These are phyloP conservation scores for Ilex asprella DNA, from an alignment of 257 asterid species.

Conservation along the genomic window DNA sequence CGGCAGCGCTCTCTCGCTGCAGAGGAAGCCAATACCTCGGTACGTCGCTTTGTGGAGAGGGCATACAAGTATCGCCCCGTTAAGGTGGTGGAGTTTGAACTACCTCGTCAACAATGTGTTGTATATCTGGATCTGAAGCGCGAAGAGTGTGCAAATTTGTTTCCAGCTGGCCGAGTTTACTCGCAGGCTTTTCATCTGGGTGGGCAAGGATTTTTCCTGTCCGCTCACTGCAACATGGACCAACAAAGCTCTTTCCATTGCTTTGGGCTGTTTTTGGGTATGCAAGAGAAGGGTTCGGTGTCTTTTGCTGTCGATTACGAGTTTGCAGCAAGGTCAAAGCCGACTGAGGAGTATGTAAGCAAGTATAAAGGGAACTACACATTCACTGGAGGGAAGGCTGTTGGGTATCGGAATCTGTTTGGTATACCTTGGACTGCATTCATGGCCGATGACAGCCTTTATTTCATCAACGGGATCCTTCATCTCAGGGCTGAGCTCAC, in stretches of 20 bases:
- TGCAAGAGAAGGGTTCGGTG: constrained; percentile 9
- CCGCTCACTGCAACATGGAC: constrained; percentile 85
- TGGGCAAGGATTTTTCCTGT: constrained; percentile 76
- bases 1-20: constrained; percentile 55
- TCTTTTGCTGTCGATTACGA: constrained; percentile 36
- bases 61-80: constrained; percentile 76
- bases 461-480: constrained; percentile 20
- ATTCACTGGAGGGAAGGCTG: constrained; percentile 29
- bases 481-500: constrained; percentile 31
- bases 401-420: constrained; percentile 25
- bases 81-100: constrained; percentile 62
- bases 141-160: constrained; percentile 60
- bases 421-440: constrained; percentile 23
- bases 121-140: constrained; percentile 73
- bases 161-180: constrained; percentile 60
- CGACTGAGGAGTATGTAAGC: constrained; percentile 21
- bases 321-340: constrained; percentile 25
- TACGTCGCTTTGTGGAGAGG: constrained; percentile 54
- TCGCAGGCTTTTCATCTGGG: constrained; percentile 86
- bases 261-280: constrained; percentile 77
- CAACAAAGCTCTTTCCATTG: constrained; percentile 52
- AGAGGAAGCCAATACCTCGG: constrained; percentile 26
- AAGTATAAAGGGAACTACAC: constrained; percentile 28
- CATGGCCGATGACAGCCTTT: constrained; percentile 29
- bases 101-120: constrained; percentile 67